These are phyloP conservation scores for Seminavis robusta DNA, from an alignment of 108 stramenopile species.

Conservation along the genomic window DNA sequence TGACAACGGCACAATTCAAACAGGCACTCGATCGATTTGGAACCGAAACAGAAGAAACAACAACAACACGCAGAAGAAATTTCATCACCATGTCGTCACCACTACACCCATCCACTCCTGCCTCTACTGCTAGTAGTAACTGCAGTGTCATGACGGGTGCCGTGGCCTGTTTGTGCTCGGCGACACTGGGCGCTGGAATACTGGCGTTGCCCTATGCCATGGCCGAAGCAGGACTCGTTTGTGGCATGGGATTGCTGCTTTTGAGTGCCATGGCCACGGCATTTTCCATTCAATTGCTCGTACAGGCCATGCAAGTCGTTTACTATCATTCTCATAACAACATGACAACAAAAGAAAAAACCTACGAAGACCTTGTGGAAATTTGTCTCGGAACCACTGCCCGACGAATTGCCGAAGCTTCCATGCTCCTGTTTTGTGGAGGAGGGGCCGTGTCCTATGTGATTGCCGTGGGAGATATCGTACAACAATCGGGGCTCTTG, in stretches of 20 bases:
- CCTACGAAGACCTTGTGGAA: conserved; percentile 62
- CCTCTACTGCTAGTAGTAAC: too few species aligned
- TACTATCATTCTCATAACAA: too few species aligned
- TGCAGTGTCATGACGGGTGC: conserved; percentile 38
- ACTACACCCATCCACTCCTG: too few species aligned
- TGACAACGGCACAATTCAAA: too few species aligned
- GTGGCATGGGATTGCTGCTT: conserved; percentile 43
- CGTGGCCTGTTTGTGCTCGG: conserved; percentile 72
- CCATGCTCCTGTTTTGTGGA: conserved; percentile 63
- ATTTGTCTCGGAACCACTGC: conserved; percentile 34
- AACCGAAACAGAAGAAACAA: too few species aligned
- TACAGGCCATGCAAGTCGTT: conserved; percentile 28
- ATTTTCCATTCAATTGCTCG: conserved; percentile 52
- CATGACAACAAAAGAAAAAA: too few species aligned
- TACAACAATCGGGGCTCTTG: conserved; percentile 42
- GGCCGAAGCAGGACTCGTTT: conserved; percentile 55
- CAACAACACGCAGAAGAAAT: too few species aligned
- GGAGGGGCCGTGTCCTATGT: conserved; percentile 43
- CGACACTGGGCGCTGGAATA: conserved; percentile 78
- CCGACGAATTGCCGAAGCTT: conserved; percentile 45
- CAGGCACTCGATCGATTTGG: too few species aligned
- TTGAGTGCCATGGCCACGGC: conserved; percentile 46
- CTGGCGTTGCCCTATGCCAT: conserved; percentile 72
- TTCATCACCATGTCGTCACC: too few species aligned
- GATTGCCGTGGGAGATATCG: conserved; percentile 79